Evolutionary conservation across 345 rosid species (phyloP).

Genomic region (Salix exigua): DNA sequence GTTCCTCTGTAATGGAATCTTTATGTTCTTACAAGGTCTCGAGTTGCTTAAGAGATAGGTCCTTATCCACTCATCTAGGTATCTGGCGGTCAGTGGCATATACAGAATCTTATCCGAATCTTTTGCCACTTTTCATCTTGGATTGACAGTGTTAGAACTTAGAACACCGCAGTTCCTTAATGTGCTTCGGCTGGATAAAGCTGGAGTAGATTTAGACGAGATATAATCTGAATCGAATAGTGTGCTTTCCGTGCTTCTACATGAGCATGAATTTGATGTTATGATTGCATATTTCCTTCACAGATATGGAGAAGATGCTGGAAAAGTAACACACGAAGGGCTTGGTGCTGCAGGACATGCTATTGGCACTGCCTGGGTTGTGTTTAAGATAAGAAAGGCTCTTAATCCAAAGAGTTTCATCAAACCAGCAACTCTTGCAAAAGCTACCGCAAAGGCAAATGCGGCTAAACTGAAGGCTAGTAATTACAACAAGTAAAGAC

Average conservation of each 20-base stretch:
- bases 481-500: constrained; percentile 19
- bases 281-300: constrained; percentile 4
- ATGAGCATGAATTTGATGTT: background rate
- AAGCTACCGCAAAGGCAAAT: constrained; percentile 54
- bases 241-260: background rate
- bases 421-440: constrained; percentile 63
- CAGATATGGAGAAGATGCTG: constrained; percentile 86
- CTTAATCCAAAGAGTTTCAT: constrained; percentile 70
- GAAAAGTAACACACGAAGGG: constrained; percentile 60
- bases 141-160: too few species aligned
- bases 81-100: background rate
- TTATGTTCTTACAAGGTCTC: background rate
- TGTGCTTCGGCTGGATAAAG: background rate
- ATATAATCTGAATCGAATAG: background rate
- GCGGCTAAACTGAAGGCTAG: constrained; percentile 42
- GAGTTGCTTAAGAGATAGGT: background rate
- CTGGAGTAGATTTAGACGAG: background rate
- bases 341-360: constrained; percentile 89
- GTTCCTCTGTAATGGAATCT: background rate
- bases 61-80: background rate
- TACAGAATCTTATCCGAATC: background rate
- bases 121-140: too few species aligned
- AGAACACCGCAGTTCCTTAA: too few species aligned
- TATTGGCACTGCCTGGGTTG: constrained; percentile 89
- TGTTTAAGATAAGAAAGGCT: constrained; percentile 83